A percentile compares a stretch with the other conserved stretches of the same genome.
Evolutionary conservation across 768 basidiomycete genomes (phyloP).

Genomic region (Rhodosporidiobolus sp.): DNA sequence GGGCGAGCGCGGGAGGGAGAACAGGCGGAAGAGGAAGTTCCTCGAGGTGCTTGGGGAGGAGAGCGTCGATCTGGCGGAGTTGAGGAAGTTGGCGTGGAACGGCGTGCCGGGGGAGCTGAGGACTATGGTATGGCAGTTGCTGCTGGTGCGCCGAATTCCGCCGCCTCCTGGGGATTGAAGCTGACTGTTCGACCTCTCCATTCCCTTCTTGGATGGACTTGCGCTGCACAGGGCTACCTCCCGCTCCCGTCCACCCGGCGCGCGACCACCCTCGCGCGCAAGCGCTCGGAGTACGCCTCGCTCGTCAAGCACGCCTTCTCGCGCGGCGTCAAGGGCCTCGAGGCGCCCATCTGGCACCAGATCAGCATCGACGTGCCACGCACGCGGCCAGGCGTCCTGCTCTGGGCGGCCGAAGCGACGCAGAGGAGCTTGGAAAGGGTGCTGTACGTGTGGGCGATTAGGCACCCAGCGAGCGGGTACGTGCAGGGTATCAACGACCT

Average conservation of each 20-base stretch:
- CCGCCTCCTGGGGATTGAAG: too few species aligned
- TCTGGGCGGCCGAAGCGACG: slow-evolving; percentile 88
- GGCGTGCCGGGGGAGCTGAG: slow-evolving; percentile 84
- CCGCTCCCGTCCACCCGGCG: slow-evolving; percentile 78
- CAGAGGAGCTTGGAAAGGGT: slow-evolving; percentile 92
- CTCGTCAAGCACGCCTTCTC: slow-evolving; percentile 87
- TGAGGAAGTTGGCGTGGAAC: slow-evolving; percentile 90
- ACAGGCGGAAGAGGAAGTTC: slow-evolving; percentile 57
- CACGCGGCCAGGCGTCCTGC: slow-evolving; percentile 79
- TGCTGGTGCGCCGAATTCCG: slow-evolving; percentile 64
- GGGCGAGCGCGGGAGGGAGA: slow-evolving; percentile 28
- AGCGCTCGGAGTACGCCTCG: slow-evolving; percentile 85
- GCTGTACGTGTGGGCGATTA: slow-evolving; percentile 97
- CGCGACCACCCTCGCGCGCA: slow-evolving; percentile 71
- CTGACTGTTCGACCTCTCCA: too few species aligned
- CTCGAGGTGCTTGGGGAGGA: slow-evolving; percentile 69
- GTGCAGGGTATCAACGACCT: slow-evolving; percentile 99
- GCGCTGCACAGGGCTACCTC: slow-evolving; percentile 72
- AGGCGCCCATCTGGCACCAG: slow-evolving; percentile 99
- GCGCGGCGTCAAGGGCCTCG: slow-evolving; percentile 75
- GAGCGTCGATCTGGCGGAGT: slow-evolving; percentile 79
- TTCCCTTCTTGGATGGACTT: too few species aligned
- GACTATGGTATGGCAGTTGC: slow-evolving; percentile 87
- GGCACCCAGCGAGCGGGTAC: slow-evolving; percentile 96
- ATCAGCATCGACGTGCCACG: slow-evolving; percentile 97